A percentile compares a stretch with the other conserved stretches of the same genome.
These are phyloP conservation scores for Sporothrix euskadiensis DNA, from an alignment of 2,329 filamentous ascomycete genomes.

Conservation along the genomic window DNA sequence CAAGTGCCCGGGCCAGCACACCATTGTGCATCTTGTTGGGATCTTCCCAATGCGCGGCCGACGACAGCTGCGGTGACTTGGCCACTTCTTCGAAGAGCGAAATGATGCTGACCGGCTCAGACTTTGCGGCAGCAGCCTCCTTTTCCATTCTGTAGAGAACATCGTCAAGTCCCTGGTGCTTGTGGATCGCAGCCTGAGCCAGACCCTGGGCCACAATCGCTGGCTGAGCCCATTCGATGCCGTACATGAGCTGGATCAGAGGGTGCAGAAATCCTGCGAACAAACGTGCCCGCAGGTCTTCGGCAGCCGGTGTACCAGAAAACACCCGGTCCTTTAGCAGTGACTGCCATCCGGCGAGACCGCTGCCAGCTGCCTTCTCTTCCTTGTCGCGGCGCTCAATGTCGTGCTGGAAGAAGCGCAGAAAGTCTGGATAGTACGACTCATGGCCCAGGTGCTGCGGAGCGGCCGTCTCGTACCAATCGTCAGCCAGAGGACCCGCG, in stretches of 20 bases:
- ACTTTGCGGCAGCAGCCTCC: background rate
- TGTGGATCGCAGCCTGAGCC: conserved; percentile 73
- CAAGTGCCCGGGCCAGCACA: conserved; percentile 61
- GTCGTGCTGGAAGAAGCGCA: conserved; percentile 73
- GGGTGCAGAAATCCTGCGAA: conserved; percentile 74
- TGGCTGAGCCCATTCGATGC: conserved; percentile 78
- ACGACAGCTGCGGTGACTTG: conserved; percentile 56
- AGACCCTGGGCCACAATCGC: conserved; percentile 78
- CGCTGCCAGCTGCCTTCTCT: conserved; percentile 24
- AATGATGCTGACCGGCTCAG: conserved; percentile 44
- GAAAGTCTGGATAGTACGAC: conserved; percentile 68
- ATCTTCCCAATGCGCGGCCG: conserved; percentile 54
- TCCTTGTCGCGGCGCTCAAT: conserved; percentile 58
- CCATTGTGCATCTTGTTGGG: conserved; percentile 68
- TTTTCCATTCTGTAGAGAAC: conserved; percentile 17
- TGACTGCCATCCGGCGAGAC: conserved; percentile 45
- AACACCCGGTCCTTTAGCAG: conserved; percentile 70
- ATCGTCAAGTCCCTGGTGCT: conserved; percentile 31
- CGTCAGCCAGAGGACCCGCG: conserved; percentile 41
- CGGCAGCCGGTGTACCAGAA: conserved; percentile 60
- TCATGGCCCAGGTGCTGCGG: conserved; percentile 60
- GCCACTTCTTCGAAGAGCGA: conserved; percentile 63
- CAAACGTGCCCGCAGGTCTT: conserved; percentile 68
- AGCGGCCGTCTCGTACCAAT: conserved; percentile 55
- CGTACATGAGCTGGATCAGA: conserved; percentile 82